These are phyloP conservation scores for Bjerkandera adusta DNA, from an alignment of 1,284 basidiomycete genomes.

Conservation along the genomic window DNA sequence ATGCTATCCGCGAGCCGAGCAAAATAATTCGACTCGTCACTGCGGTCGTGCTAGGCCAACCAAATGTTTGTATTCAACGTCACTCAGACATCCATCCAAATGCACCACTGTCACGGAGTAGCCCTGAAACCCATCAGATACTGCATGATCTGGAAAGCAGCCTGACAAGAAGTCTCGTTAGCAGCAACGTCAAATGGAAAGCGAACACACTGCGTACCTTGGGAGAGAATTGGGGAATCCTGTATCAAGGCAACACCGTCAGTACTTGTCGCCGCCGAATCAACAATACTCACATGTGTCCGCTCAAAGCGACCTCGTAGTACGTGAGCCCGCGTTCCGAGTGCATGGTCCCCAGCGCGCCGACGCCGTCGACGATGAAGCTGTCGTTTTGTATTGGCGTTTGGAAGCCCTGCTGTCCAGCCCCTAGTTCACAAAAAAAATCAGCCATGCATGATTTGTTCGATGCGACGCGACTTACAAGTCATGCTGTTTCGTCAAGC, in stretches of 20 bases:
- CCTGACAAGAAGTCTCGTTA: neutral
- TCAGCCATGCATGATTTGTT: neutral
- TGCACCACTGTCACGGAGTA: constrained; percentile 7
- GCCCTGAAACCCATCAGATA: constrained; percentile 11
- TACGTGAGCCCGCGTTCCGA: constrained; percentile 67
- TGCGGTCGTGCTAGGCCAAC: too few relatives aligned
- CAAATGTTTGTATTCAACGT: too few relatives aligned
- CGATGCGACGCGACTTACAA: constrained; percentile 40
- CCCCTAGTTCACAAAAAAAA: constrained; percentile 38
- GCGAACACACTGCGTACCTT: too few relatives aligned
- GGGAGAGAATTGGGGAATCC: too few relatives aligned
- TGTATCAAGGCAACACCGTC: neutral
- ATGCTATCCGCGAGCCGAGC: too few relatives aligned
- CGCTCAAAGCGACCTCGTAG: constrained; percentile 61
- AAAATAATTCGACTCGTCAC: too few relatives aligned
- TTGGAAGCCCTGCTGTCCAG: constrained; percentile 70
- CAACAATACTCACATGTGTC: constrained; percentile 57
- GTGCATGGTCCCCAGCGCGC: constrained; percentile 61
- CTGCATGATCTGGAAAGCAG: constrained; percentile 15
- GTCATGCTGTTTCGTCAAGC: constrained; percentile 66
- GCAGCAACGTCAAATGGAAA: neutral
- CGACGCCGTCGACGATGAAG: constrained; percentile 68
- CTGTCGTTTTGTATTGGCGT: constrained; percentile 61
- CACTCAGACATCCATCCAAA: too few relatives aligned
- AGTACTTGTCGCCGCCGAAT: neutral